Conservation (phyloP, 805 yeast genomes). For the Saccharomyces kudriavzevii region DNA sequence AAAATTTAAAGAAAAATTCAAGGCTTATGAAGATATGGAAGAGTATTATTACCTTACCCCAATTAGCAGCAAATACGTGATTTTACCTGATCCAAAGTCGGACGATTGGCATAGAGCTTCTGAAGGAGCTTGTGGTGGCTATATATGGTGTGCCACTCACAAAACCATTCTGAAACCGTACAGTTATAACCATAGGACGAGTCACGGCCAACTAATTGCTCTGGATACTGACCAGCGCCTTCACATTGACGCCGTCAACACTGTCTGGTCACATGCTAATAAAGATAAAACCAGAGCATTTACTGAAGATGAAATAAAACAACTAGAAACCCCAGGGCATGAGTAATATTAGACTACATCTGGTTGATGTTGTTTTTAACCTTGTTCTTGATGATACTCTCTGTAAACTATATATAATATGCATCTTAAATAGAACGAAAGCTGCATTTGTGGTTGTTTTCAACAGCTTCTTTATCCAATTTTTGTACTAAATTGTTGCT, state of each 20-base stretch:
- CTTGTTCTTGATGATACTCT: not conserved
- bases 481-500: too few relatives aligned
- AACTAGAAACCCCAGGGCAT: not conserved
- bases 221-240: not conserved
- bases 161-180: not conserved
- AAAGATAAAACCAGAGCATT: not conserved
- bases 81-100: not conserved
- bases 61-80: constrained; percentile 1
- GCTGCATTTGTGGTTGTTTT: too few relatives aligned
- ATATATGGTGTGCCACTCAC: not conserved
- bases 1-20: not conserved
- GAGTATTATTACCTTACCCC: constrained; percentile 4
- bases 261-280: not conserved
- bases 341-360: not conserved
- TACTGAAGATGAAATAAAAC: not conserved
- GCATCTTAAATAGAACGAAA: not conserved
- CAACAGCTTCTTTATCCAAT: too few relatives aligned
- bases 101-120: not conserved
- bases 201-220: not conserved
- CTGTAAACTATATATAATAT: not conserved
- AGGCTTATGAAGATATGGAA: constrained; percentile 5
- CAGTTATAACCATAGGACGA: not conserved
- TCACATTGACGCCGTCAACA: not conserved
- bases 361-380: not conserved
- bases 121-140: not conserved